Base-by-base conservation (phyloP, 2,329 filamentous ascomycete genomes). In the Emergomyces orientalis region DNA sequence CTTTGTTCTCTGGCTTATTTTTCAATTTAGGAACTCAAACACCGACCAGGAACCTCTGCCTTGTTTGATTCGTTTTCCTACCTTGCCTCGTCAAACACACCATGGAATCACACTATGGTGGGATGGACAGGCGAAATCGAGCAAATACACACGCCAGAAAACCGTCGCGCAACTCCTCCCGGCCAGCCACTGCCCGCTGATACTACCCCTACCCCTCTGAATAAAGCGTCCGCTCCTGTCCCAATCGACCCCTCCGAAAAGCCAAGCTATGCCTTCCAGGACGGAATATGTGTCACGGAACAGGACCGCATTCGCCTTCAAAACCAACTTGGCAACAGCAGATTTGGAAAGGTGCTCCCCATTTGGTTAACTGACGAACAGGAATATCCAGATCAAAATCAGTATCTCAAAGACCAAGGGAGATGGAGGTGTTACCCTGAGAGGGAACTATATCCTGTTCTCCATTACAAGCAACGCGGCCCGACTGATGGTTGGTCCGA, bases 391-490 rank as follows among this genome's bases (percentile, higher is more conserved):
- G 83, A 89, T 43, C 89, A 90, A 43, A 78, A 80, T 47, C 84
- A 92, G 60, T 80, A 84, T 45, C 80, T 97, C 67, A 89, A 88
- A 69, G 89, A 96, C 69, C 92, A 97, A 78, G 81, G 82, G 39
- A 83, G 91, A 67, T 97, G 94, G 93, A 85, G 91, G 66, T 84
- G 89, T 49, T 97, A 94, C 75, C 91, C 92, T 19, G 91, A 97
- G 78, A 87, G 92, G 72, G 90, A 96, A 70, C 81, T 97, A 34
- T 97, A 96, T 78, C 91, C 90, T 0, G 83, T 97, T 11, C 91
- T 97, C 73, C 93, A 97, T 77, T 97, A 97, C 81, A 96, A 96
- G 78, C 90, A 94, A 72, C 90, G 96, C 72, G 90, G 92, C 73
- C 91, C 93, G 1, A 90, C 87, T 14, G 90, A 97, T 73, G 91